These are phyloP conservation scores for Taphrina pruni DNA, from an alignment of 1,139 yeast genomes.

Conservation along the genomic window DNA sequence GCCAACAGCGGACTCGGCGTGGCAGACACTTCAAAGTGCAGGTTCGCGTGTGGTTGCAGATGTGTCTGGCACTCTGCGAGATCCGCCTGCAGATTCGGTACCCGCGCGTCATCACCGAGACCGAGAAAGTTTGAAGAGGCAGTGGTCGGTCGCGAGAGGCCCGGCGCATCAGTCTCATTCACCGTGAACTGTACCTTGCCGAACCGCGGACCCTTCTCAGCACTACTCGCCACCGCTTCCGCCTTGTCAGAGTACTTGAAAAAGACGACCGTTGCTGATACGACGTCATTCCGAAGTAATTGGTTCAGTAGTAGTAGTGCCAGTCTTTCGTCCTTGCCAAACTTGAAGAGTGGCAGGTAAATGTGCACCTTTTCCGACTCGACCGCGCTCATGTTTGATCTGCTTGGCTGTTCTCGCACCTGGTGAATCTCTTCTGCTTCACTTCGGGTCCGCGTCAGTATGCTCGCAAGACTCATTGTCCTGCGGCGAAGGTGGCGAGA, in stretches of 20 bases:
- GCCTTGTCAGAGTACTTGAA: conserved; percentile 9
- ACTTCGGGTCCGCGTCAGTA: conserved; percentile 17
- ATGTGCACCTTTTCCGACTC: conserved; percentile 38
- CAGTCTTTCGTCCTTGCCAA: conserved; percentile 40
- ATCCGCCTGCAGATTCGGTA: conserved; percentile 17
- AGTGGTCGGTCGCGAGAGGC: background rate
- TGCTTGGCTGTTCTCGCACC: conserved; percentile 7
- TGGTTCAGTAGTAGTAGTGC: conserved; percentile 38
- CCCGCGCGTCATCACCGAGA: background rate
- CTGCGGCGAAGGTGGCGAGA: conserved; percentile 21
- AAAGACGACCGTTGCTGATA: conserved; percentile 41
- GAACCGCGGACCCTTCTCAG: background rate
- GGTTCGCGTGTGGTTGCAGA: conserved; percentile 5
- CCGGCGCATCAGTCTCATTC: background rate
- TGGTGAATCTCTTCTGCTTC: conserved; percentile 14
- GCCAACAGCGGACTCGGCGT: conserved; percentile 12
- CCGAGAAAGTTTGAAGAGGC: background rate
- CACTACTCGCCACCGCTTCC: background rate
- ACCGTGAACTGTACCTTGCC: conserved; percentile 19
- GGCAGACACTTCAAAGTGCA: conserved; percentile 6
- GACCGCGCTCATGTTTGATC: background rate
- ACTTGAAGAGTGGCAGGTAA: conserved; percentile 42
- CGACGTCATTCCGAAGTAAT: conserved; percentile 29
- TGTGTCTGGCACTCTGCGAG: conserved; percentile 15
- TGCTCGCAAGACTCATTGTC: conserved; percentile 34